Base-by-base conservation (phyloP, 805 yeast genomes). In the Komagataella ulmi region DNA sequence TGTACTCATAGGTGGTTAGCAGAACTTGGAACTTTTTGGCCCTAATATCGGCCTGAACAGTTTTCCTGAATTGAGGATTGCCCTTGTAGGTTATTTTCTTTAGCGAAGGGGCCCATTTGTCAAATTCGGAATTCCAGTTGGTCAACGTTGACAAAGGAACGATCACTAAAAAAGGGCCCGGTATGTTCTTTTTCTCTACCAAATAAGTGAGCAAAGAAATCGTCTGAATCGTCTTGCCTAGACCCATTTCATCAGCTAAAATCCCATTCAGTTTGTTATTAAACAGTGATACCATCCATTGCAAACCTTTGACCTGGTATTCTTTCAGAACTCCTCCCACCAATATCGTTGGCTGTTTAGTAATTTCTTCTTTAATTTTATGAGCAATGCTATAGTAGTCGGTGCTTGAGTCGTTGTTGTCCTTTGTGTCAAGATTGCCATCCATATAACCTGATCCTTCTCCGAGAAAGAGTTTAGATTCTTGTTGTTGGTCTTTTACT, bases 331-430 rank as follows among this genome's bases (percentile, higher is more conserved):
- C 73, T 59, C 95, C 95, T 54, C 95, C 95, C 43, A 86, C 79
- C 50, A 86, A 69, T 18, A 85, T 77, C 2, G 72, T 54, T 2
- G 95, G 89, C 61, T 86, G 95, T 51, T 72, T 77, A 2, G 67
- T 71, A 47, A 86, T 73, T 45, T 74, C 79, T 63, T 86, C 95
- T 59, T 80, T 77, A 47, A 85, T 73, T 56, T 79, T 72, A 64
- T 86, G 95, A 2, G 93, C 93, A 46, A 86, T 93, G 59, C 83
- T 83, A 62, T 85, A 86, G 65, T 86, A 86, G 61, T 86, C 93
- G 45, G 81, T 76, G 55, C 80, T 84, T 57, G 81, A 87, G 53
- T 80, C 65, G 53, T 77, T 69, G 52, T 79, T 85, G 50, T 79
- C 84, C 49, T 66, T 68, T 58, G 47, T 51, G 21, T 72, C 68